Conservation (phyloP, 768 basidiomycete genomes). For the Leccinum longicurvipes region DNA sequence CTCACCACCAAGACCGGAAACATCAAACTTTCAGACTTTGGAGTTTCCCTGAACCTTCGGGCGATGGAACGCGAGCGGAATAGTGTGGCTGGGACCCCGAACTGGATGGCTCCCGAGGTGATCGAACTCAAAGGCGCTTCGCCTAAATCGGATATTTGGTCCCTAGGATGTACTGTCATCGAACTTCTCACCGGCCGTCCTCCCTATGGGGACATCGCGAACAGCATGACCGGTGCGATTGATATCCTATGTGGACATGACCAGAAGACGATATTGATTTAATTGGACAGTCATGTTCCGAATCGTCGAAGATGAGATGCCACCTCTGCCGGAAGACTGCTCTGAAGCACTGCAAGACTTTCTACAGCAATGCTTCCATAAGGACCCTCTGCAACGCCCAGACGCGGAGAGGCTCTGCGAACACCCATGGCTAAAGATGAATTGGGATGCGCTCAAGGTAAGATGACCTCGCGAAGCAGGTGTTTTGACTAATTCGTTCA, state of each 20-base stretch:
- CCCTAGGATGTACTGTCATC: slow-evolving; percentile 89
- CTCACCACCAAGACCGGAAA: slow-evolving; percentile 98
- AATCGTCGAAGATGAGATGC: slow-evolving; percentile 91
- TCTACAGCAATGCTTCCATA: slow-evolving; percentile 83
- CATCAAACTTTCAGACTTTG: slow-evolving; percentile 96
- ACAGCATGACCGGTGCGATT: slow-evolving; percentile 80
- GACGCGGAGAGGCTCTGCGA: slow-evolving; percentile 82
- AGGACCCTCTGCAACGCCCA: slow-evolving; percentile 81
- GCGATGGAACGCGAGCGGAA: slow-evolving; percentile 84
- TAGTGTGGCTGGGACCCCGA: slow-evolving; percentile 91
- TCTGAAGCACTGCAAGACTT: slow-evolving; percentile 80
- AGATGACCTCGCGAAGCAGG: slow-evolving; percentile 8
- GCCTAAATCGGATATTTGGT: slow-evolving; percentile 95
- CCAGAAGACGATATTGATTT: background rate
- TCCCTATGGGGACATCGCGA: slow-evolving; percentile 86
- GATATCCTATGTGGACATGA: slow-evolving; percentile 4
- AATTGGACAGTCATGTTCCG: slow-evolving; percentile 81
- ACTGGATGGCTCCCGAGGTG: slow-evolving; percentile 99
- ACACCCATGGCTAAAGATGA: slow-evolving; percentile 85
- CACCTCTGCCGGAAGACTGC: slow-evolving; percentile 78
- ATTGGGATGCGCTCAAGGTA: slow-evolving; percentile 79
- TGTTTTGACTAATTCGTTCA: background rate
- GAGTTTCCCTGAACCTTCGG: slow-evolving; percentile 92
- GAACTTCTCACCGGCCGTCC: slow-evolving; percentile 91
- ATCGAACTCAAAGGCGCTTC: slow-evolving; percentile 93